Conservation (phyloP, 139 green algal genomes). For the Mychonastes homosphaera region DNA sequence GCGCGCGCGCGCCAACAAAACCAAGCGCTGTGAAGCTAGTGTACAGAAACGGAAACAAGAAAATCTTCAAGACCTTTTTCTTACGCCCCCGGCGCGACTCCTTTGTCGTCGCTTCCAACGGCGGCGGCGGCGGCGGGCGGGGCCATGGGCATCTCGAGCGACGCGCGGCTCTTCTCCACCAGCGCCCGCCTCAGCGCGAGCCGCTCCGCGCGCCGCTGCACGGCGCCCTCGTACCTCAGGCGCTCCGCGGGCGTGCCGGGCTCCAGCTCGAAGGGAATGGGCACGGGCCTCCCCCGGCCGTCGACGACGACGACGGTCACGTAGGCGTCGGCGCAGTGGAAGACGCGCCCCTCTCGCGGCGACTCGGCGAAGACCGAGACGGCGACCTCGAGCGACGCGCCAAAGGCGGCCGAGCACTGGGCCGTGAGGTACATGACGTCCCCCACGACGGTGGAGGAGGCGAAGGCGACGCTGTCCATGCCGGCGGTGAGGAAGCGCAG, state of each 20-base stretch:
- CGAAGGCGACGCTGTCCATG: slow-evolving; percentile 66
- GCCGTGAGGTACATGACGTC: slow-evolving; percentile 67
- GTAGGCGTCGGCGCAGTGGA: slow-evolving; percentile 61
- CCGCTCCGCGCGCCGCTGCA: slow-evolving; percentile 27
- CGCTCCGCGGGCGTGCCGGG: slow-evolving; percentile 12
- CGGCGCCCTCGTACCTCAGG: slow-evolving; percentile 23
- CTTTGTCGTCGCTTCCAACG: too few species aligned
- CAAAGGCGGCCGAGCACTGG: slow-evolving; percentile 71
- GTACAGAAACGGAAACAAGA: too few species aligned
- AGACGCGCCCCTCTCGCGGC: slow-evolving; percentile 37
- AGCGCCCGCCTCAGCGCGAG: slow-evolving; percentile 30
- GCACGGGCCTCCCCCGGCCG: slow-evolving; percentile 1
- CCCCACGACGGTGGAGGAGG: slow-evolving; percentile 49
- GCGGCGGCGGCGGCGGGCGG: too few species aligned
- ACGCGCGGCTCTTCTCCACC: too few species aligned
- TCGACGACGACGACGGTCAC: slow-evolving; percentile 60
- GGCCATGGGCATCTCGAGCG: too few species aligned
- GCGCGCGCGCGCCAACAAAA: too few species aligned
- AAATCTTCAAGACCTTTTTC: too few species aligned
- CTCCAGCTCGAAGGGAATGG: slow-evolving; percentile 38
- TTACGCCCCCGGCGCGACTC: too few species aligned
- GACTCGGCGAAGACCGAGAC: slow-evolving; percentile 60
- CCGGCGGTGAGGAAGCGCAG: slow-evolving; percentile 60
- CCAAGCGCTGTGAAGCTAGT: too few species aligned
- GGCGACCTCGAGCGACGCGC: slow-evolving; percentile 60